Evolutionary conservation across 352 stramenopile species (phyloP).

Genomic region (Phytopythium delawarense): DNA sequence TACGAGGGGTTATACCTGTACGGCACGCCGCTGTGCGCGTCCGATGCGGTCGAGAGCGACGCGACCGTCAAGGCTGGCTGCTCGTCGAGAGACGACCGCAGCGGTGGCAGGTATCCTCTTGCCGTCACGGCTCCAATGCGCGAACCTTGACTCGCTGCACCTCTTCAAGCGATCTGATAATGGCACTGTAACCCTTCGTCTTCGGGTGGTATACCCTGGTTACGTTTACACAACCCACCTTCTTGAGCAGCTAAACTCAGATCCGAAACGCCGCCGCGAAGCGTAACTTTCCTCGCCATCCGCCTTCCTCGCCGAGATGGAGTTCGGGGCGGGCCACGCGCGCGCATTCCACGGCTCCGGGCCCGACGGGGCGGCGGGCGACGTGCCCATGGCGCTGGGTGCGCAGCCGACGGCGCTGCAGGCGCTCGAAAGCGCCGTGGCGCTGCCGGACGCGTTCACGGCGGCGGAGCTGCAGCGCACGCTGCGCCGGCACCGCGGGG

Average conservation of each 20-base stretch:
- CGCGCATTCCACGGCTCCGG: conserved; percentile 10
- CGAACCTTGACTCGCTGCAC: too few species aligned
- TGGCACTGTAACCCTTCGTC: too few species aligned
- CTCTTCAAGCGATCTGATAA: too few species aligned
- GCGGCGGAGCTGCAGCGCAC: conserved; percentile 48
- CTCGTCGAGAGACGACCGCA: conserved; percentile 9
- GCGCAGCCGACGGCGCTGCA: conserved; percentile 47
- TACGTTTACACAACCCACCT: too few species aligned
- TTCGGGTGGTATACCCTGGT: too few species aligned
- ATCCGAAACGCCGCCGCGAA: too few species aligned
- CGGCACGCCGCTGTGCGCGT: conserved; percentile 28
- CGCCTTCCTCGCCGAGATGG: background rate
- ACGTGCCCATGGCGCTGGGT: conserved; percentile 21
- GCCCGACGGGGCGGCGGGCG: conserved; percentile 21
- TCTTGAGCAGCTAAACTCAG: too few species aligned
- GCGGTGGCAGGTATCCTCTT: conserved; percentile 14
- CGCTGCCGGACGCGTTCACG: conserved; percentile 57
- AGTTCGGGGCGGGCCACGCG: conserved; percentile 22
- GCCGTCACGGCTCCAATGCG: conserved; percentile 6
- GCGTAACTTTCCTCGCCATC: too few species aligned
- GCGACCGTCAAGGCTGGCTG: background rate
- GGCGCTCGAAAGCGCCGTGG: conserved; percentile 62
- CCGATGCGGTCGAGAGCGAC: conserved; percentile 4
- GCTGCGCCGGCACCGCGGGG: conserved; percentile 50
- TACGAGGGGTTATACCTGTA: conserved; percentile 23